Evolutionary conservation across 2,329 filamentous ascomycete genomes (phyloP).

Genomic region (Huntiella omanensis): DNA sequence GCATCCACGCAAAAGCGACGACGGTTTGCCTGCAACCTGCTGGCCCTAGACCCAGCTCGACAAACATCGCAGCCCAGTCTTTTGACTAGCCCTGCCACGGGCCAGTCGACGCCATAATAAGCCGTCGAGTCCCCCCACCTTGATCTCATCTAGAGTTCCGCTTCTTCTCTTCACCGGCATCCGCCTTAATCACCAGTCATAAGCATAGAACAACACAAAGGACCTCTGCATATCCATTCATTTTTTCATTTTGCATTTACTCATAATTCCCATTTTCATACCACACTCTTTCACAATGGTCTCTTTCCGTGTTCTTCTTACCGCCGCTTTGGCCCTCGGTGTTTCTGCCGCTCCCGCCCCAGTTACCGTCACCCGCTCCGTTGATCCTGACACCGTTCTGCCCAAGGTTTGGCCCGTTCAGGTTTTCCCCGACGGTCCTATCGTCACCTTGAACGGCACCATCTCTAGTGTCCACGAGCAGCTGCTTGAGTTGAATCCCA

Average conservation of each 20-base stretch:
- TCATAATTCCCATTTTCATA: not conserved
- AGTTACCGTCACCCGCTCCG: not conserved
- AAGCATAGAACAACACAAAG: too few species aligned
- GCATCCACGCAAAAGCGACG: too few species aligned
- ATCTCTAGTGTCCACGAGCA: constrained; percentile 12
- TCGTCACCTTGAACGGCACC: constrained; percentile 12
- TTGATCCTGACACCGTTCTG: constrained; percentile 1
- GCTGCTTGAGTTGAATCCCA: constrained; percentile 12
- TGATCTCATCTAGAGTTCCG: too few species aligned
- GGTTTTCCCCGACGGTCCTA: constrained; percentile 10
- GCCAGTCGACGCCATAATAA: too few species aligned
- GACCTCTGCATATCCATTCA: not conserved
- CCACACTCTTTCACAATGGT: constrained; percentile 4
- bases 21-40: too few species aligned
- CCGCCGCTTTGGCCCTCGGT: constrained; percentile 5
- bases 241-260: not conserved
- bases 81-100: too few species aligned
- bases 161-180: not conserved
- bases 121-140: too few species aligned
- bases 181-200: not conserved
- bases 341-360: constrained; percentile 1
- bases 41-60: too few species aligned
- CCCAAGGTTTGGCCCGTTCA: constrained; percentile 12
- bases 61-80: too few species aligned
- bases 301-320: constrained; percentile 6